Evolutionary conservation across 2,329 filamentous ascomycete species (phyloP).

Genomic region (Ascochyta clinopodiicola): DNA sequence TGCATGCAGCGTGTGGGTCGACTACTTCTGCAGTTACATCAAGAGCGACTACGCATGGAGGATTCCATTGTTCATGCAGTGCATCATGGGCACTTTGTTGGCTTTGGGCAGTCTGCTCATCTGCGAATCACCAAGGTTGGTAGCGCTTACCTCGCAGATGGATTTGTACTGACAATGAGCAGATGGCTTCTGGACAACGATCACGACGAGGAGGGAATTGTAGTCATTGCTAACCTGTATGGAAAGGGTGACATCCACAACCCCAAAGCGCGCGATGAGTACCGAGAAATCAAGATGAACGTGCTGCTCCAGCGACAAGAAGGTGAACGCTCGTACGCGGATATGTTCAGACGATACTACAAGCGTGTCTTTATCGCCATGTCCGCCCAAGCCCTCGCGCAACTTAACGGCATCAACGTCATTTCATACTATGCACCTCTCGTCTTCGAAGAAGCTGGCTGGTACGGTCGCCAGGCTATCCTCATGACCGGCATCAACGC

Average conservation of each 20-base stretch:
- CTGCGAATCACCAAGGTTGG: constrained; percentile 90
- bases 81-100: constrained; percentile 87
- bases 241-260: constrained; percentile 96
- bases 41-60: constrained; percentile 87
- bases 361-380: constrained; percentile 97
- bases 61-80: constrained; percentile 88
- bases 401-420: constrained; percentile 98
- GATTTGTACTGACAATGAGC: constrained; percentile 17
- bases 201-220: constrained; percentile 96
- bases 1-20: constrained; percentile 96
- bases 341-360: constrained; percentile 94
- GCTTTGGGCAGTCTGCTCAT: constrained; percentile 88
- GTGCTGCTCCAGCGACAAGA: constrained; percentile 93
- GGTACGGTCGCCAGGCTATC: constrained; percentile 86
- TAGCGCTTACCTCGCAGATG: not conserved
- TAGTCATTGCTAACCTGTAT: constrained; percentile 97
- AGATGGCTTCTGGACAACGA: constrained; percentile 98
- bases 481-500: constrained; percentile 98
- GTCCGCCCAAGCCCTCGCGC: constrained; percentile 94
- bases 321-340: constrained; percentile 85
- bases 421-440: constrained; percentile 98
- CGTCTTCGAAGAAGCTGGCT: constrained; percentile 97
- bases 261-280: constrained; percentile 89
- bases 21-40: constrained; percentile 96
- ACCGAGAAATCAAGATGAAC: constrained; percentile 98